A percentile compares a stretch with the other conserved stretches of the same genome.
Conservation (phyloP, 2,329 filamentous ascomycete genomes). For the Stachybotrys echinatus region DNA sequence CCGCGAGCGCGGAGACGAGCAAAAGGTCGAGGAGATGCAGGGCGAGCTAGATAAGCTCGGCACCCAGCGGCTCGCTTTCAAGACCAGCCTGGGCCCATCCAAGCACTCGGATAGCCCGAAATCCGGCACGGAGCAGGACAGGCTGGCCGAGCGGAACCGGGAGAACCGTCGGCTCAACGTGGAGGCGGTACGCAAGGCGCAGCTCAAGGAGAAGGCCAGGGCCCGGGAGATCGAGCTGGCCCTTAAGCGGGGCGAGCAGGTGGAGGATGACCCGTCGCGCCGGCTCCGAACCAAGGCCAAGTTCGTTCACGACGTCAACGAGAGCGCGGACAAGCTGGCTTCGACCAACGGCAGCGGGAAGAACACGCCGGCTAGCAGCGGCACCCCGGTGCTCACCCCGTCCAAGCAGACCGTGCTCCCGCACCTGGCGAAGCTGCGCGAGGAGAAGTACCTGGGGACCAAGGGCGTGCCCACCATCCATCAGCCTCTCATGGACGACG, state of each 20-base stretch:
- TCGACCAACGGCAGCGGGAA: constrained; percentile 42
- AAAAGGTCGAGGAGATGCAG: constrained; percentile 47
- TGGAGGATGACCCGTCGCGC: constrained; percentile 53
- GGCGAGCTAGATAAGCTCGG: constrained; percentile 59
- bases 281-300: constrained; percentile 63
- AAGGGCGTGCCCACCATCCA: constrained; percentile 65
- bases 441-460: constrained; percentile 49
- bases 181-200: constrained; percentile 87
- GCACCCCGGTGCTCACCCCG: constrained; percentile 42
- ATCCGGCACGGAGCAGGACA: constrained; percentile 66
- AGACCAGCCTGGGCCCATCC: constrained; percentile 52
- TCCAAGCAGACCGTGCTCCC: constrained; percentile 39
- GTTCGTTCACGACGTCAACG: constrained; percentile 60
- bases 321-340: constrained; percentile 38
- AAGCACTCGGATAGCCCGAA: constrained; percentile 46
- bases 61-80: constrained; percentile 68
- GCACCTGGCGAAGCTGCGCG: constrained; percentile 48
- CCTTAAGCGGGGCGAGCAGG: constrained; percentile 57
- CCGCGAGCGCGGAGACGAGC: constrained; percentile 56
- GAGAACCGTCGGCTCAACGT: constrained; percentile 79
- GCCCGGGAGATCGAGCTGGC: constrained; percentile 56
- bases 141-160: constrained; percentile 75
- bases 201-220: constrained; percentile 71
- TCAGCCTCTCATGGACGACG: constrained; percentile 80
- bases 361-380: constrained; percentile 37